Conservation (phyloP, 371 early-diverging fungal species). For the Syncephalastrum contaminatum region DNA sequence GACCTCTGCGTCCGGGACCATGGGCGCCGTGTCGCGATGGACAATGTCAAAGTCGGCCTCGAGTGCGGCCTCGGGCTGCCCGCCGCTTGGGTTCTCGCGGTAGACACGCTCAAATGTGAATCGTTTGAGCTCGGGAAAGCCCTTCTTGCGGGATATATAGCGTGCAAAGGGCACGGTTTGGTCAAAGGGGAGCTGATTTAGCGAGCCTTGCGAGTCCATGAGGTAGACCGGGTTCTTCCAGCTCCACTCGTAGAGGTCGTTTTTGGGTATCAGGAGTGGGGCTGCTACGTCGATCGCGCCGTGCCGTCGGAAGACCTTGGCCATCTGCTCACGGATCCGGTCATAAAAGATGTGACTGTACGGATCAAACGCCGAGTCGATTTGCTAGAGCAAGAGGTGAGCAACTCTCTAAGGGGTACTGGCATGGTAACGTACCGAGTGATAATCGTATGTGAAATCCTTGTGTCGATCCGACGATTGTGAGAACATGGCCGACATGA, state of each 20-base stretch:
- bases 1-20: constrained; percentile 90
- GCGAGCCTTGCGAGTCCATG: constrained; percentile 79
- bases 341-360: constrained; percentile 68
- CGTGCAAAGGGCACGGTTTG: constrained; percentile 92
- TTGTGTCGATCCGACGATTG: constrained; percentile 80
- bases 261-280: constrained; percentile 85
- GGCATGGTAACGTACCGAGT: constrained; percentile 39
- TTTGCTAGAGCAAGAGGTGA: constrained; percentile 18
- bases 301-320: constrained; percentile 82
- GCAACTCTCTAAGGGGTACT: neutral
- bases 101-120: constrained; percentile 87
- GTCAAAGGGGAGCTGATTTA: constrained; percentile 90
- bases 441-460: constrained; percentile 90
- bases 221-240: constrained; percentile 75
- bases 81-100: constrained; percentile 71
- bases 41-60: constrained; percentile 95
- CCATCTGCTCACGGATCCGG: constrained; percentile 72
- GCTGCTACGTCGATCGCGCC: constrained; percentile 84
- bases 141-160: constrained; percentile 72
- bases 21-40: constrained; percentile 58
- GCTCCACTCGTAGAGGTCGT: constrained; percentile 64
- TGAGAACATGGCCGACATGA: constrained; percentile 83
- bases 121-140: constrained; percentile 75
- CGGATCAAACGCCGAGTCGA: constrained; percentile 52
- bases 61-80: constrained; percentile 77